These are phyloP conservation scores for Helicostylum pulchrum DNA, from an alignment of 192 early-diverging fungal genomes.

Conservation along the genomic window DNA sequence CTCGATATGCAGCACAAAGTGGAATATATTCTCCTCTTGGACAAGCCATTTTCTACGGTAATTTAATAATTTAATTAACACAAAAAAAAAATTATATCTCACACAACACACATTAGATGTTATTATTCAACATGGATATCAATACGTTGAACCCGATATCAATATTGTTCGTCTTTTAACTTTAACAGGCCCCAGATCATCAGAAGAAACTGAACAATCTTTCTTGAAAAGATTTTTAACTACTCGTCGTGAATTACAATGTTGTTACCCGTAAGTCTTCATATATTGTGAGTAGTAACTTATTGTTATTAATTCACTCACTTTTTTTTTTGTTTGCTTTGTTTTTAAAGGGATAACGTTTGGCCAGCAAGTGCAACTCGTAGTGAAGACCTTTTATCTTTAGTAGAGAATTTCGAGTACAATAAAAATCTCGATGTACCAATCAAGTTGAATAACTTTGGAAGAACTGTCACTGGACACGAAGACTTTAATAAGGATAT, in stretches of 20 bases:
- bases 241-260: constrained; percentile 27
- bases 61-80: too few species aligned
- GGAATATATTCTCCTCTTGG: constrained; percentile 21
- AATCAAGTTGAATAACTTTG: constrained; percentile 15
- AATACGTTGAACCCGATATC: constrained; percentile 32
- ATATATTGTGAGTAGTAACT: too few species aligned
- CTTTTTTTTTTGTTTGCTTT: not conserved
- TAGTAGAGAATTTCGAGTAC: constrained; percentile 10
- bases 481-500: constrained; percentile 4
- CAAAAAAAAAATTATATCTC: not conserved
- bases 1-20: constrained; percentile 19
- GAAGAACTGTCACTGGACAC: constrained; percentile 22
- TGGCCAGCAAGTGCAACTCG: constrained; percentile 29
- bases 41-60: constrained; percentile 35
- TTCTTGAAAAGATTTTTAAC: constrained; percentile 24
- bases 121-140: constrained; percentile 36
- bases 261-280: constrained; percentile 25
- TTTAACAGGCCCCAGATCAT: constrained; percentile 20
- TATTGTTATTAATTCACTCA: not conserved
- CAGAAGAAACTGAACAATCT: constrained; percentile 18
- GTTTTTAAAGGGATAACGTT: constrained; percentile 13
- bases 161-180: constrained; percentile 25
- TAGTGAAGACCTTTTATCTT: constrained; percentile 15
- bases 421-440: constrained; percentile 24
- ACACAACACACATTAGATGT: constrained; percentile 28